Evolutionary conservation across 306 rosid genomes (phyloP), one percentile per base, ranked within the genome.

Genomic region (Prinsepia uniflora): DNA sequence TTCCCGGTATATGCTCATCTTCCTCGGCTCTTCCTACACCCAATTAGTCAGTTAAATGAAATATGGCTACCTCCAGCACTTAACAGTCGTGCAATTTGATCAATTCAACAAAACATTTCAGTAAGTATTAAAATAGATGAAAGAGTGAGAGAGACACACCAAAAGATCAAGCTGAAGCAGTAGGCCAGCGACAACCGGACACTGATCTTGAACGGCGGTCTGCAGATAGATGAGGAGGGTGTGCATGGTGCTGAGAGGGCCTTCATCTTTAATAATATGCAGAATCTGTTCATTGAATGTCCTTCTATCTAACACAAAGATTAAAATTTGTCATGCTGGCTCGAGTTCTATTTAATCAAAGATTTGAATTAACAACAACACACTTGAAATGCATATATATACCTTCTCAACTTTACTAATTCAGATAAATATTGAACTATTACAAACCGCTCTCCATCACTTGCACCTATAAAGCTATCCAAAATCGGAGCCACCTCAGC

Each of bases 1-100:
- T 86, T 94, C 97, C 9, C 98, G 90, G 80, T 87, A 94, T 78
- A 94, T 87, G 82, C 98, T 94, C 98, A 86, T 90, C 69, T 90
- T 89, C 79, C 86, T 89, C 45, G 97, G 95, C 78, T 94, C 98
- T 50, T 74, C 83, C 98, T 90, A 69, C 79, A 85, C 36, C 36
- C 36, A 30, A 30, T 15, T 66, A 8, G 41, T 63, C 22, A 15
- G 36, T 34, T 64, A 13, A 63, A 73, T 53, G 47, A 53, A 72
- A 61, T 22, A 19, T 72, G 50, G 40, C 17, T 48, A 60, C 50
- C 41, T 20, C 48, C 17, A 4, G 75, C 49, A 34, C 36, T 70
- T 39, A 73, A 60, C 71, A 63, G 46, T 39, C 20, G 34, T 5
- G 18, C 17, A 74, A 72, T 36, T 43, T 67, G 22, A 72, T 40